Evolutionary conservation across 1,284 basidiomycete genomes (phyloP).

Genomic region (Fistulinella cinereoalba): DNA sequence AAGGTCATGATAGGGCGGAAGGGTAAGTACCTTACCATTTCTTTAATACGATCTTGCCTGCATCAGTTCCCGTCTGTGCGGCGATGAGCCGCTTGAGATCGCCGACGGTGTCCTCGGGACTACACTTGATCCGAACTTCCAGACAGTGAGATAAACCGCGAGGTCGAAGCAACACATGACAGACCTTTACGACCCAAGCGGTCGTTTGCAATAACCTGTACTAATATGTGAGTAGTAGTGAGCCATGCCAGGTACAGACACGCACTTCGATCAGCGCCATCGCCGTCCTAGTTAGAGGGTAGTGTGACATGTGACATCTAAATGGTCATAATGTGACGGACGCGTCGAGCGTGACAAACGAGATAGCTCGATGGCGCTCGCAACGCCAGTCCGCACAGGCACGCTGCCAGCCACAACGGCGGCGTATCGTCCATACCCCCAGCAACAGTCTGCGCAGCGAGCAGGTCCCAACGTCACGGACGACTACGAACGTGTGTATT

Average conservation of each 20-base stretch:
- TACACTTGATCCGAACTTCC: constrained; percentile 88
- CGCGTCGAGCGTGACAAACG: constrained; percentile 10
- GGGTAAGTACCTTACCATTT: constrained; percentile 71
- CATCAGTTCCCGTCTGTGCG: constrained; percentile 91
- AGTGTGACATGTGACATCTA: constrained; percentile 20
- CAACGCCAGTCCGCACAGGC: constrained; percentile 29
- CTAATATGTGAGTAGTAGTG: not conserved
- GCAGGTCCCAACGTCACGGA: constrained; percentile 54
- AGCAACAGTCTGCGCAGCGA: constrained; percentile 20
- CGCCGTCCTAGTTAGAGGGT: constrained; percentile 4
- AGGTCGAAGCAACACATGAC: not conserved
- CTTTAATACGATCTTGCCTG: constrained; percentile 88
- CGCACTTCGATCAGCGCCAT: constrained; percentile 63
- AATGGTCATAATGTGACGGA: constrained; percentile 25
- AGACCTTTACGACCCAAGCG: constrained; percentile 93
- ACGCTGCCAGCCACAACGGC: constrained; percentile 8
- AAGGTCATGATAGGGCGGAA: not conserved
- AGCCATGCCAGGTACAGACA: constrained; percentile 1
- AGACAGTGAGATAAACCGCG: constrained; percentile 3
- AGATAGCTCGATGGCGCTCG: constrained; percentile 25
- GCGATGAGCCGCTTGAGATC: constrained; percentile 97
- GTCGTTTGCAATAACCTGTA: constrained; percentile 92
- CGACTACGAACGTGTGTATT: constrained; percentile 67
- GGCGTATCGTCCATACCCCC: constrained; percentile 28
- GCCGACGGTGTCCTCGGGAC: constrained; percentile 93